Base-by-base conservation (phyloP, 2,329 filamentous ascomycete species). In the Onygenales sp. region DNA sequence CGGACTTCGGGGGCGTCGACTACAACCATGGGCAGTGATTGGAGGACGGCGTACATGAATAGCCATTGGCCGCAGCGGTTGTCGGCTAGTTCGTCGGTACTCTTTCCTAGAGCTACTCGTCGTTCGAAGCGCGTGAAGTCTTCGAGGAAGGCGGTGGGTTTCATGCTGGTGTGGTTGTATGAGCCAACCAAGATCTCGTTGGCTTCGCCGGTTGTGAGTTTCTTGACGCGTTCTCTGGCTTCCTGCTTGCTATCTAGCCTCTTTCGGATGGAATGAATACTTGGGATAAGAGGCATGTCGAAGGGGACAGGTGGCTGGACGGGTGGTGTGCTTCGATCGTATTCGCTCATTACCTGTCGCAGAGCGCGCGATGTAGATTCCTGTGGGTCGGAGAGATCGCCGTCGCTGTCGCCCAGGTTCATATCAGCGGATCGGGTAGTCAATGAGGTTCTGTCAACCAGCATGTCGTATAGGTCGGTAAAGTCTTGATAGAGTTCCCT, bases 301-400 rank as follows among this genome's bases (percentile, higher is more conserved):
- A 92, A 97, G 0, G 93, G 92, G 52, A 97, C 83, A 0, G 92
- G 89, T 0, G 93, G 93, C 55, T 92, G 81, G 0, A 97, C 90
- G 0, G 93, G 93, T 1, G 92, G 89, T 11, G 85, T 88, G 7
- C 87, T 92, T 55, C 86, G 83, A 66, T 98, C 93, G 63, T 90
- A 96, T 70, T 97, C 92, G 59, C 81, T 84, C 58, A 96, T 77
- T 10, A 96, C 80, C 57, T 84, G 85, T 52, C 92, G 83, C 45
- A 97, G 74, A 2, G 87, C 88, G 40, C 84, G 79, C 31, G 82
- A 76, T 9, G 81, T 77, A 27, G 85, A 79, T 56, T 86, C 82
- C 21, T 78, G 74, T 4, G 67, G 59, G 46, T 74, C 71, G 10
- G 74, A 70, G 2, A 74, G 67, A 9, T 74, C 73, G 7, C 72